Percentiles rank a stretch among this genome's conserved stretches.
These are phyloP conservation scores for Pleodorina starrii DNA, from an alignment of 139 green algal genomes.

Conservation along the genomic window DNA sequence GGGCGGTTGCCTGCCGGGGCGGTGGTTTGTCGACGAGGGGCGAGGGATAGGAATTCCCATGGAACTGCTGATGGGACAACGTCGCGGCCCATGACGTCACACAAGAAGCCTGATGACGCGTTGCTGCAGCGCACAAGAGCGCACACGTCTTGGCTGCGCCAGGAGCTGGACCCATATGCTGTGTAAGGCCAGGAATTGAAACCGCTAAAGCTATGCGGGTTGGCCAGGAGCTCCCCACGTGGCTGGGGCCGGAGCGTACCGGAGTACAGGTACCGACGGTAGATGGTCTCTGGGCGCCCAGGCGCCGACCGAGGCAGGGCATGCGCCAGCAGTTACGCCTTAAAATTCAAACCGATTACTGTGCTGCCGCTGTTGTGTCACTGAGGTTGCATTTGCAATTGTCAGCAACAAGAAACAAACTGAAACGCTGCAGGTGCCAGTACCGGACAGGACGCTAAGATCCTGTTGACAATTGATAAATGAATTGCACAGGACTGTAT, in stretches of 20 bases:
- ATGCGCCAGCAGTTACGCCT: neutral
- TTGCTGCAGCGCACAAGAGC: neutral
- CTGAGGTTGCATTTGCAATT: no score
- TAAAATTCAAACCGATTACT: no score
- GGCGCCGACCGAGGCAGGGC: neutral
- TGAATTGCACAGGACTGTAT: no score
- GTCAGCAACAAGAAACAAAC: no score
- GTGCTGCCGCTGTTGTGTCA: no score
- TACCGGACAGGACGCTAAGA: no score
- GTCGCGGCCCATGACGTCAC: neutral
- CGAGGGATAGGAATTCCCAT: neutral
- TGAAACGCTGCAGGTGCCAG: no score
- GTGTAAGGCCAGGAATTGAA: neutral
- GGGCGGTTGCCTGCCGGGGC: neutral
- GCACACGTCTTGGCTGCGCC: neutral
- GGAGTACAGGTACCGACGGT: neutral
- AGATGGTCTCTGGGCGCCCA: neutral
- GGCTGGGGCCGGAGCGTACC: neutral
- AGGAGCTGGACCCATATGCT: constrained; percentile 2
- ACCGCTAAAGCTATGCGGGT: neutral
- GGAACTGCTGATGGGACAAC: neutral
- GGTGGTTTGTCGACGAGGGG: neutral
- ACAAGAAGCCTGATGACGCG: neutral
- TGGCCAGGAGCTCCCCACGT: neutral
- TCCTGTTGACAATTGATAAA: no score